A percentile compares a stretch with the other conserved stretches of the same genome.
These are phyloP conservation scores for Penicillium roqueforti DNA, from an alignment of 495 filamentous ascomycete genomes.

Conservation along the genomic window DNA sequence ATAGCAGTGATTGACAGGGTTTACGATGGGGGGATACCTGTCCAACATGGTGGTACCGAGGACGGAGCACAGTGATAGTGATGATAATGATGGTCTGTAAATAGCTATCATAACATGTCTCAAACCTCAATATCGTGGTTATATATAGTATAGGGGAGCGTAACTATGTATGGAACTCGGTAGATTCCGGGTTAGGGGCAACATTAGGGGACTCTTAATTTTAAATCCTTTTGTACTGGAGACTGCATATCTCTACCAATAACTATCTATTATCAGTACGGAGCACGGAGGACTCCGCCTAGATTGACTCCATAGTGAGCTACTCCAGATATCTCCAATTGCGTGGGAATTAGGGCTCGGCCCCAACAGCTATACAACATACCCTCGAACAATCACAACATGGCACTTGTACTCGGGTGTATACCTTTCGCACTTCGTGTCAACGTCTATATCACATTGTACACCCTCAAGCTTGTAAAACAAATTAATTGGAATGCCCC, in stretches of 20 bases:
- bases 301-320: neutral
- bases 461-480: neutral
- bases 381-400: too few relatives aligned
- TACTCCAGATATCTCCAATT: neutral
- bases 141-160: neutral
- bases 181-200: conserved; percentile 9
- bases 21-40: neutral
- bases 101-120: conserved; percentile 1
- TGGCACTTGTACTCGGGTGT: too few relatives aligned
- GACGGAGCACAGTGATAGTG: neutral
- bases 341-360: conserved; percentile 8
- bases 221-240: neutral
- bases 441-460: too few relatives aligned
- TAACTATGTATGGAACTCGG: conserved; percentile 16
- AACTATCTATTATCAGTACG: neutral
- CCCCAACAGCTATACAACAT: conserved; percentile 9
- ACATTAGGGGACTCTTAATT: neutral
- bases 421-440: too few relatives aligned
- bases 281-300: neutral
- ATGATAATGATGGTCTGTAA: too few relatives aligned
- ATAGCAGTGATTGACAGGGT: conserved; percentile 21
- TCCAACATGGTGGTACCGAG: neutral
- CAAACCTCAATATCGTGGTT: neutral
- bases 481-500: neutral
- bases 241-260: neutral